These are phyloP conservation scores for Paecilomyces sp. DNA, from an alignment of 2,329 filamentous ascomycete species.

Conservation along the genomic window DNA sequence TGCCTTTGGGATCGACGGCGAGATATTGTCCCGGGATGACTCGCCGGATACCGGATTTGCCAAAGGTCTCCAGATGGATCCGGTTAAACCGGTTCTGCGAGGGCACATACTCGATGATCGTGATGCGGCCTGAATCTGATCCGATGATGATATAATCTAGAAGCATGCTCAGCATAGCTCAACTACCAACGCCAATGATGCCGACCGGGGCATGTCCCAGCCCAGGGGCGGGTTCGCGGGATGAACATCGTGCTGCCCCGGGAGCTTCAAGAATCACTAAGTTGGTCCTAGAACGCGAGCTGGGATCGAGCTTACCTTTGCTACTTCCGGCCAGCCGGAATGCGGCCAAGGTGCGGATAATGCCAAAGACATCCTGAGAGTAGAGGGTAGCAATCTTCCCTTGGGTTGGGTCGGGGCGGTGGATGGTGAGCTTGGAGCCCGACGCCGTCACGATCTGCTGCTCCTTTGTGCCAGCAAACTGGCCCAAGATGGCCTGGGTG, in stretches of 20 bases:
- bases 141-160: constrained; percentile 93
- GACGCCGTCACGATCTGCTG: constrained; percentile 95
- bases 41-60: constrained; percentile 89
- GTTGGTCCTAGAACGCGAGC: constrained; percentile 41
- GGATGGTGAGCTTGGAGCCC: constrained; percentile 79
- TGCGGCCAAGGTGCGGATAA: constrained; percentile 79
- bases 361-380: constrained; percentile 92
- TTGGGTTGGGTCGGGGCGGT: constrained; percentile 76
- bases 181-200: constrained; percentile 22
- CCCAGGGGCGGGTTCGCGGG: constrained; percentile 20
- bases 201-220: constrained; percentile 28
- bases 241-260: constrained; percentile 44
- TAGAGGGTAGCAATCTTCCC: constrained; percentile 80
- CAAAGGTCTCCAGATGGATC: constrained; percentile 93
- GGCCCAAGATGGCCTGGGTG: constrained; percentile 83
- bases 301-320: constrained; percentile 65
- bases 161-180: constrained; percentile 36
- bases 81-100: constrained; percentile 80
- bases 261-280: constrained; percentile 65
- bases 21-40: constrained; percentile 95
- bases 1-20: constrained; percentile 88
- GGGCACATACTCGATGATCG: constrained; percentile 85
- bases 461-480: constrained; percentile 93
- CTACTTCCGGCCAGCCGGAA: constrained; percentile 89
- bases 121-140: constrained; percentile 90